These are phyloP conservation scores for Anthoceros angustus DNA, from an alignment of 225 moss, liverwort and hornwort genomes.

Conservation along the genomic window DNA sequence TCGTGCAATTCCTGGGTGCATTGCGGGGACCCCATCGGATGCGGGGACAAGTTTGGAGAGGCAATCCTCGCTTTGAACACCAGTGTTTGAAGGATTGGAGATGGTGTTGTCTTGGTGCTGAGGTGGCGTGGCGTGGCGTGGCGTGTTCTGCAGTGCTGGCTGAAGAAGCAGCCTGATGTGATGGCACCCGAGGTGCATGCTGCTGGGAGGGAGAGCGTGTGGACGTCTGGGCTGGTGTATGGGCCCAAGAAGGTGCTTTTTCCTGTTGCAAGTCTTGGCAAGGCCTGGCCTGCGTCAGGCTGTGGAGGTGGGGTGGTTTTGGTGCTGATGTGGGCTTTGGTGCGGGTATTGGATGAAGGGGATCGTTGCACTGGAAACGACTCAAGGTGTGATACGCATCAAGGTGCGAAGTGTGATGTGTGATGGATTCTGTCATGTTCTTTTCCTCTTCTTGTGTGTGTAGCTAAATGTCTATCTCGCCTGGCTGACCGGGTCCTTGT, in stretches of 20 bases:
- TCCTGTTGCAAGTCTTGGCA: background rate
- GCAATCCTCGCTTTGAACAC: slow-evolving; percentile 13
- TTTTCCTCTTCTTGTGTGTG: background rate
- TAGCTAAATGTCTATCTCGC: background rate
- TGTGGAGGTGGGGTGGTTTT: background rate
- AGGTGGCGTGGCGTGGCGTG: background rate
- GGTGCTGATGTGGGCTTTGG: background rate
- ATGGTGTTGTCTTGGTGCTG: background rate
- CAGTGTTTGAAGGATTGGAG: background rate
- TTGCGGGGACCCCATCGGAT: slow-evolving; percentile 37
- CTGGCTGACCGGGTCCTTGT: slow-evolving; percentile 2
- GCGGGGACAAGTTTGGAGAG: slow-evolving; percentile 41
- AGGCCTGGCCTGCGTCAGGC: background rate
- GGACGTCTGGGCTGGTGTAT: slow-evolving; percentile 69
- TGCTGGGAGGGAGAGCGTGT: slow-evolving; percentile 31
- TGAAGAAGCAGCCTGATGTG: slow-evolving; percentile 73
- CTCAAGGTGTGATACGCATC: slow-evolving; percentile 39
- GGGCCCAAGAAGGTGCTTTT: slow-evolving; percentile 31
- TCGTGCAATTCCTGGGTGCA: slow-evolving; percentile 92
- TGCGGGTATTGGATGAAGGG: slow-evolving; percentile 26
- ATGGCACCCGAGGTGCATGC: slow-evolving; percentile 59
- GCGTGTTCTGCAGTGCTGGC: slow-evolving; percentile 56
- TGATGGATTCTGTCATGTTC: background rate
- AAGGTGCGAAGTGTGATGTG: slow-evolving; percentile 19
- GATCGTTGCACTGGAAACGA: slow-evolving; percentile 39